phyloP scores from a whole-genome alignment of 495 filamentous ascomycete genomes.

The Aspergillus carlsbadensis region DNA sequence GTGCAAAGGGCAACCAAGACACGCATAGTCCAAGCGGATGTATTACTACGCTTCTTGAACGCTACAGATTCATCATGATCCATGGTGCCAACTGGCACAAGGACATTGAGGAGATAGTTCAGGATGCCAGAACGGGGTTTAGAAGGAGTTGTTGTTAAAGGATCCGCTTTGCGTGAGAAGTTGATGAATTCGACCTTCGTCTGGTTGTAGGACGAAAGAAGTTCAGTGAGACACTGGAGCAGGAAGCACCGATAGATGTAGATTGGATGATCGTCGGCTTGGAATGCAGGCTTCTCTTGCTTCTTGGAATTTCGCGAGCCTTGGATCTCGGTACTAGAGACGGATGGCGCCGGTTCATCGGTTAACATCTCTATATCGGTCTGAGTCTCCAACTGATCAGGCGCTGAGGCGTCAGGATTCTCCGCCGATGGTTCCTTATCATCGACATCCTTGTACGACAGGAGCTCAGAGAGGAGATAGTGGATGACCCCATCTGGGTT shows the following conservation, averaged over 20 bases:
- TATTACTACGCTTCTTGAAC: slow-evolving; percentile 80
- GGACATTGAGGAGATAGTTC: slow-evolving; percentile 85
- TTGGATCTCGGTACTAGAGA: slow-evolving; percentile 34
- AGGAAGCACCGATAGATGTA: slow-evolving; percentile 96
- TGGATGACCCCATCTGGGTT: slow-evolving; percentile 95
- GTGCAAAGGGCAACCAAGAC: slow-evolving; percentile 83
- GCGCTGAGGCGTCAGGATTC: slow-evolving; percentile 45
- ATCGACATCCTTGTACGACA: slow-evolving; percentile 89
- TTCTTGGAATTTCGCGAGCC: slow-evolving; percentile 53
- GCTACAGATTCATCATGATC: slow-evolving; percentile 70
- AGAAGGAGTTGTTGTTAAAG: slow-evolving; percentile 79
- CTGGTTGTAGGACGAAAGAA: slow-evolving; percentile 89
- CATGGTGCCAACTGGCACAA: slow-evolving; percentile 77
- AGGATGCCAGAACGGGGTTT: slow-evolving; percentile 91
- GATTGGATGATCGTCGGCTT: slow-evolving; percentile 89
- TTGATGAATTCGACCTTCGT: slow-evolving; percentile 99
- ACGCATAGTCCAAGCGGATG: slow-evolving; percentile 78
- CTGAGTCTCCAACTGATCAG: slow-evolving; percentile 39
- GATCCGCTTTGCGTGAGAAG: slow-evolving; percentile 86
- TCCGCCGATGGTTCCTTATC: slow-evolving; percentile 62
- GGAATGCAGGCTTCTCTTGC: slow-evolving; percentile 73
- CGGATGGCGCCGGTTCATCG: slow-evolving; percentile 39
- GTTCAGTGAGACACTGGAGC: slow-evolving; percentile 86
- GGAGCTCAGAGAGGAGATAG: slow-evolving; percentile 89
- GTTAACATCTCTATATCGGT: slow-evolving; percentile 52